Percentiles rank a stretch among this genome's conserved stretches.
Conservation (phyloP, 1,284 basidiomycete species). For the Ceratobasidium papillatum region DNA sequence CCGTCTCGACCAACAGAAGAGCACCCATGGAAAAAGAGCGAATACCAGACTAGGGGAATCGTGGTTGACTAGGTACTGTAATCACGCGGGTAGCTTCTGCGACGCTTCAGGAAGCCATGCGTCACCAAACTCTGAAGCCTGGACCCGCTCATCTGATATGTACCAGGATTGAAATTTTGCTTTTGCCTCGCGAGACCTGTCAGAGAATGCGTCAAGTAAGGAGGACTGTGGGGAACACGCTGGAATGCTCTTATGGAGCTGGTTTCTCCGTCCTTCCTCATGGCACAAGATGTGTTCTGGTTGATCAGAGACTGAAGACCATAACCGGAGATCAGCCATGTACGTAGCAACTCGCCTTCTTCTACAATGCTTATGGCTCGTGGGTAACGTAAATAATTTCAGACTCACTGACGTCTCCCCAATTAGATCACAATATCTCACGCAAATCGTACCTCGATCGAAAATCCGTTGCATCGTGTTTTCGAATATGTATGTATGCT, state of each 20-base stretch:
- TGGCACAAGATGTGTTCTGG: not conserved
- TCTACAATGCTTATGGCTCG: constrained; percentile 5
- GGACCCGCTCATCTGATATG: constrained; percentile 31
- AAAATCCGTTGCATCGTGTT: not conserved
- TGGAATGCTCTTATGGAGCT: not conserved
- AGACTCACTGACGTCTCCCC: not conserved
- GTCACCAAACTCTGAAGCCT: not conserved
- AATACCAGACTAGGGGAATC: constrained; percentile 23
- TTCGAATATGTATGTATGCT: not conserved
- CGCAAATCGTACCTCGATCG: not conserved
- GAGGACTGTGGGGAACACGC: constrained; percentile 11
- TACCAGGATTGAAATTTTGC: constrained; percentile 26
- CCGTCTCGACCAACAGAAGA: constrained; percentile 16
- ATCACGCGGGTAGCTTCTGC: not conserved
- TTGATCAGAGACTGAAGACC: constrained; percentile 16
- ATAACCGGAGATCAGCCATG: constrained; percentile 33
- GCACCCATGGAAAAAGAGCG: constrained; percentile 6
- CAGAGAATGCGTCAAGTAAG: constrained; percentile 13
- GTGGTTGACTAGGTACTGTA: not conserved
- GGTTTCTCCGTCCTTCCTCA: constrained; percentile 36
- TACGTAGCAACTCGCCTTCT: not conserved
- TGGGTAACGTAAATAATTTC: constrained; percentile 14
- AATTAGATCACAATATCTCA: not conserved
- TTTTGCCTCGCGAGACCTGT: constrained; percentile 21
- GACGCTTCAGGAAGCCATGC: constrained; percentile 19